Evolutionary conservation across 2,329 filamentous ascomycete species (phyloP), one percentile per base, ranked within the genome.

Genomic region (Penicillium verrucosum): DNA sequence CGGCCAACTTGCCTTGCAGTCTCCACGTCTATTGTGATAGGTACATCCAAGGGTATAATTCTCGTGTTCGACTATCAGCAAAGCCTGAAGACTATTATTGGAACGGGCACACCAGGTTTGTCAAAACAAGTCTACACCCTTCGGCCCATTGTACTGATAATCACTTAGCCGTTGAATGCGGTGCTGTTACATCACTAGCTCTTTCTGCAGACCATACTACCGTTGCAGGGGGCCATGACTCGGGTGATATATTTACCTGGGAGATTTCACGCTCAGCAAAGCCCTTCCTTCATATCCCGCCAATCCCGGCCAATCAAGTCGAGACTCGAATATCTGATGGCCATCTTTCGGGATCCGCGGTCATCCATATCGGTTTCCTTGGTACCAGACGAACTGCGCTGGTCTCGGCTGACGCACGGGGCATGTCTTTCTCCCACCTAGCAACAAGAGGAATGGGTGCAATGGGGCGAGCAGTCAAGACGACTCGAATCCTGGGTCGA

Each of bases 401-500:
- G 5, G 92, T 97, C 11, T 99, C 94, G 4, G 94, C 94, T 2
- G 92, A 99, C 74, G 90, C 96, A 67, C 85, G 85, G 47, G 94
- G 95, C 21, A 99, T 99, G 95, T 93, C 94, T 0, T 99, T 99
- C 73, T 97, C 94, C 3, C 95, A 99, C 74, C 82, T 99, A 10
- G 95, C 94, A 10, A 96, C 91, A 10, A 83, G 95, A 66, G 95
- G 94, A 1, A 88, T 95, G 37, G 94, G 94, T 4, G 84, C 92
- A 25, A 82, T 99, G 23, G 92, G 89, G 6, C 85, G 94, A 56
- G 88, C 86, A 0, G 89, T 99, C 45, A 96, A 91, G 76, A 96
- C 91, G 0, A 93, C 89, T 2, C 84, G 95, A 58, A 92, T 99
- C 59, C 78, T 99, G 6, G 94, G 95, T 7, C 85, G 94, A 50